A percentile compares a stretch with the other conserved stretches of the same genome.
phyloP scores from a whole-genome alignment of 2,329 filamentous ascomycete genomes.

The Sclerotinia minor region DNA sequence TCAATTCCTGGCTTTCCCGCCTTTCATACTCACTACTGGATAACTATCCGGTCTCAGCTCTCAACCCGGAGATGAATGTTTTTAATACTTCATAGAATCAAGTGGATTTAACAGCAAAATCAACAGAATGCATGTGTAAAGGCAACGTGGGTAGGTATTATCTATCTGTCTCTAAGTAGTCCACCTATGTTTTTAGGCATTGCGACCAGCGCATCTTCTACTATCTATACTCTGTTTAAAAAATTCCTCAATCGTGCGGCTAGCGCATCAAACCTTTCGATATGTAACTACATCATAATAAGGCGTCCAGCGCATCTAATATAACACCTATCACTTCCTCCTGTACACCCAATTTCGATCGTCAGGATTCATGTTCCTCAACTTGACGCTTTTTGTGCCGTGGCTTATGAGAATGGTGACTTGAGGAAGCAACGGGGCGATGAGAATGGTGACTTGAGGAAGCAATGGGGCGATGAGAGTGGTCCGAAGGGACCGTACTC shows the following conservation, averaged over 20 bases:
- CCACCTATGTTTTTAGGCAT: neutral
- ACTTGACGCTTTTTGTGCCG: neutral
- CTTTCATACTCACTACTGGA: neutral
- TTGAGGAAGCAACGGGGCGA: neutral
- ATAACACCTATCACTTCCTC: neutral
- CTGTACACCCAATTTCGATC: too few species aligned
- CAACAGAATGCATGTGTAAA: neutral
- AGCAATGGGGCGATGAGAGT: neutral
- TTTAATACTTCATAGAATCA: neutral
- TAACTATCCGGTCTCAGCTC: too few species aligned
- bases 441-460: neutral
- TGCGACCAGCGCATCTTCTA: neutral
- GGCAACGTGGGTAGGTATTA: neutral
- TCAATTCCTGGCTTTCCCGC: neutral
- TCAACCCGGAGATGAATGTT: neutral
- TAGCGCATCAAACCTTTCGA: neutral
- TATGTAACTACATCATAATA: neutral
- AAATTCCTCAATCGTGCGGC: neutral
- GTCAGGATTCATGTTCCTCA: neutral
- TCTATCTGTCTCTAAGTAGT: neutral
- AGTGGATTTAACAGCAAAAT: too few species aligned
- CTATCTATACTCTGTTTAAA: neutral
- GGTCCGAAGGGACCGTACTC: neutral
- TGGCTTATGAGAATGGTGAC: too few species aligned
- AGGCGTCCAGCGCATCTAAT: neutral